A percentile compares a stretch with the other conserved stretches of the same genome.
Evolutionary conservation across 768 basidiomycete species (phyloP).

Genomic region (Phylloporus sp.): DNA sequence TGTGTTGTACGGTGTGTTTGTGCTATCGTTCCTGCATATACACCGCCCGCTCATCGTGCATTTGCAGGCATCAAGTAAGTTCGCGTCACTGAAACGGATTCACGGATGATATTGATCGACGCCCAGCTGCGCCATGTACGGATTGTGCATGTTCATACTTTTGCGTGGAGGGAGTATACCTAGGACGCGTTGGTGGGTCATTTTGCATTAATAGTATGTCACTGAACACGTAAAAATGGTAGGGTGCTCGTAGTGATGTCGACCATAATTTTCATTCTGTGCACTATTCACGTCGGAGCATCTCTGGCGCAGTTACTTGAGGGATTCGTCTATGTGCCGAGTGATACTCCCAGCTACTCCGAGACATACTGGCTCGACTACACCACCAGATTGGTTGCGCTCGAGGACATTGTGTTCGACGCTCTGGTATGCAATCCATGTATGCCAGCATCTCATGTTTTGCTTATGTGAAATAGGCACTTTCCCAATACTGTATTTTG

Average conservation of each 20-base stretch:
- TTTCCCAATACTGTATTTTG: background rate
- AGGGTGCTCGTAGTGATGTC: background rate
- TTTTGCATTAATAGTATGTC: background rate
- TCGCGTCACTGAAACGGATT: too few species aligned
- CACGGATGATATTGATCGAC: background rate
- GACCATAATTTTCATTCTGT: background rate
- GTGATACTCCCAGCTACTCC: background rate
- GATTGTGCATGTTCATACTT: background rate
- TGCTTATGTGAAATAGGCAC: background rate
- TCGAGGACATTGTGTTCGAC: background rate
- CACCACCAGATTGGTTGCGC: background rate
- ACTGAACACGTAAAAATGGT: background rate
- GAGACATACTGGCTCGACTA: conserved; percentile 1
- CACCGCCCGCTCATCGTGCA: too few species aligned
- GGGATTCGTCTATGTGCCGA: background rate
- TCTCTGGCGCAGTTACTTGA: conserved; percentile 2
- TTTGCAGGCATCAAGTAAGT: background rate
- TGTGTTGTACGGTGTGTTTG: background rate
- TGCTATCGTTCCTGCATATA: background rate
- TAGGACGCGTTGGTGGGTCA: background rate
- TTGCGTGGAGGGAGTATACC: background rate
- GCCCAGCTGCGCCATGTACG: background rate
- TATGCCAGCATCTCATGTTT: background rate
- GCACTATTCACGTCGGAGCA: background rate
- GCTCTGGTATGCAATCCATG: background rate